Evolutionary conservation across 2,329 filamentous ascomycete genomes (phyloP).

Genomic region (Clarireedia paspali): DNA sequence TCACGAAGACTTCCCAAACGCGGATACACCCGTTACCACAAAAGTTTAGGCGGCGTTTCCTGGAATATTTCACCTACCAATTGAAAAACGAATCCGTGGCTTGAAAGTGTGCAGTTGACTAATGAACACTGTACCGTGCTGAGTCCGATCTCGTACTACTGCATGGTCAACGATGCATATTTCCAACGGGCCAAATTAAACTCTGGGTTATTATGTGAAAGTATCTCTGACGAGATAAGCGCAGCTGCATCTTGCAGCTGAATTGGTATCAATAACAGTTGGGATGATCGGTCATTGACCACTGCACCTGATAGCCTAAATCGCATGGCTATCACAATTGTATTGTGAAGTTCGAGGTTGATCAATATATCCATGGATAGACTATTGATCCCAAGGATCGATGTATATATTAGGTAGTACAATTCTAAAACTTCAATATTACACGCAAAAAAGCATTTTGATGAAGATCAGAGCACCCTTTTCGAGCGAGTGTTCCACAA

Average conservation of each 20-base stretch:
- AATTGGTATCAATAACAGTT: background rate
- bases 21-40: slow-evolving; percentile 9
- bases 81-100: background rate
- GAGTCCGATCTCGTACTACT: slow-evolving; percentile 5
- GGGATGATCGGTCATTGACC: background rate
- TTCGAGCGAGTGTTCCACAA: slow-evolving; percentile 3
- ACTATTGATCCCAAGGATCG: slow-evolving; percentile 10
- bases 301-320: background rate
- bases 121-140: background rate
- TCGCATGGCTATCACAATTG: background rate
- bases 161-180: background rate
- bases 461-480: slow-evolving; percentile 5
- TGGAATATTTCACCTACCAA: background rate
- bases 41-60: slow-evolving; percentile 2
- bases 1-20: slow-evolving; percentile 1
- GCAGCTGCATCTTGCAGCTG: background rate
- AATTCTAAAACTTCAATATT: slow-evolving; percentile 10
- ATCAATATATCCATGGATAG: slow-evolving; percentile 1
- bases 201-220: background rate
- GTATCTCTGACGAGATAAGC: background rate
- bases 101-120: background rate
- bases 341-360: background rate
- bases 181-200: slow-evolving; percentile 1
- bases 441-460: slow-evolving; percentile 6
- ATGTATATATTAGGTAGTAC: slow-evolving; percentile 8